These are phyloP conservation scores for Plasmodium fragile DNA, from an alignment of 169 alveolate species.

Conservation along the genomic window DNA sequence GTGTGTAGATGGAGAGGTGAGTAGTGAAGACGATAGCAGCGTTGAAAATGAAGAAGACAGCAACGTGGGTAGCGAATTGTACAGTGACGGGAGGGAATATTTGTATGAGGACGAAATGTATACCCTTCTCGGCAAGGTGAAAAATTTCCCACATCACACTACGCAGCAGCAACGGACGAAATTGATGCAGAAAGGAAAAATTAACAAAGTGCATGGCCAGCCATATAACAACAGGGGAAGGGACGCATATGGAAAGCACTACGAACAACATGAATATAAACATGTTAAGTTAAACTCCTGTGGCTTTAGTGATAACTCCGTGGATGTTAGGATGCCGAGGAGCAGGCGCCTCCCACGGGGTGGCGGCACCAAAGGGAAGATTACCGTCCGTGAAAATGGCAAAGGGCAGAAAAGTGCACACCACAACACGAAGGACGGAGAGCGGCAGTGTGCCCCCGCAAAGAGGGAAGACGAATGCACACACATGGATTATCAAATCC, in stretches of 20 bases:
- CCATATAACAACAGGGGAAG: not conserved
- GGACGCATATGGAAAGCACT: not conserved
- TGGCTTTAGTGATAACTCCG: slow-evolving; percentile 58
- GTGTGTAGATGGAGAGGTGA: not conserved
- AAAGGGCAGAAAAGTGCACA: not conserved
- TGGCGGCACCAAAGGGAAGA: not conserved
- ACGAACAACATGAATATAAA: slow-evolving; percentile 14
- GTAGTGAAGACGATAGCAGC: not conserved
- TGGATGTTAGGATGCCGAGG: slow-evolving; percentile 7
- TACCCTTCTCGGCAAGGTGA: not conserved
- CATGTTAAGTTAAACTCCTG: slow-evolving; percentile 5
- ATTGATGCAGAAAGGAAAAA: not conserved
- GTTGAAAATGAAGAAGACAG: not conserved
- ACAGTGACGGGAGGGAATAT: not conserved
- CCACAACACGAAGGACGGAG: not conserved
- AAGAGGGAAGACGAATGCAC: not conserved
- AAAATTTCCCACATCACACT: not conserved
- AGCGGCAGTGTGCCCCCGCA: not conserved
- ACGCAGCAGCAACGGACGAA: not conserved
- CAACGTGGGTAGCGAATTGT: not conserved
- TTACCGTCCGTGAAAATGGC: not conserved
- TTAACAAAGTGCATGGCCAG: not conserved
- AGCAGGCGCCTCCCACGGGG: not conserved
- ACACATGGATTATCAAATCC: slow-evolving; percentile 11
- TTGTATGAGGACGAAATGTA: not conserved